A percentile compares a stretch with the other conserved stretches of the same genome.
phyloP scores from a whole-genome alignment of 2,329 filamentous ascomycete genomes.

The Colletotrichum gloeosporioides region DNA sequence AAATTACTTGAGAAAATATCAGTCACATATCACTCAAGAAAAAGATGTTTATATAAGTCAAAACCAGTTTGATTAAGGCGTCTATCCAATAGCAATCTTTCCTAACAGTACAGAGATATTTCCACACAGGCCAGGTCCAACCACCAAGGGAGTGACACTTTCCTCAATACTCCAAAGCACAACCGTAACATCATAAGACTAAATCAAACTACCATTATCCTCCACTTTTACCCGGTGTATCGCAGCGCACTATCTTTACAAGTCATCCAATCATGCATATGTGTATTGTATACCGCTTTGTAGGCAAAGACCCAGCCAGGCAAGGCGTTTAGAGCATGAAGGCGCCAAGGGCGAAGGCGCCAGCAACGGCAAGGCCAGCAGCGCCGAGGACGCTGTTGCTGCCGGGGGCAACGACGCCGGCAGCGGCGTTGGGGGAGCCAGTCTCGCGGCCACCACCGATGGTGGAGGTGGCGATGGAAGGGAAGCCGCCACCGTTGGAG shows the following conservation, averaged over 20 bases:
- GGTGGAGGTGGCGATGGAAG: conserved; percentile 20
- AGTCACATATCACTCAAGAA: neutral
- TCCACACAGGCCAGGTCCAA: neutral
- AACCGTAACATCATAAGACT: conserved; percentile 12
- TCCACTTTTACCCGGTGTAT: conserved; percentile 6
- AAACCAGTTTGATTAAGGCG: neutral
- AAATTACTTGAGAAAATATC: neutral
- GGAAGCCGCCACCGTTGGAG: conserved; percentile 11
- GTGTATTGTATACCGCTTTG: neutral
- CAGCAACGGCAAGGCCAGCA: conserved; percentile 9
- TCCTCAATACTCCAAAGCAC: neutral
- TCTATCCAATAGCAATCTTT: conserved; percentile 11
- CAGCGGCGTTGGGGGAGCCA: conserved; percentile 7
- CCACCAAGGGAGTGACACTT: conserved; percentile 14
- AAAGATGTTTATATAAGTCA: neutral
- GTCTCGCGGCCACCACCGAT: conserved; percentile 12
- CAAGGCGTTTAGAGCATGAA: conserved; percentile 19
- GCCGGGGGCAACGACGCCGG: conserved; percentile 1
- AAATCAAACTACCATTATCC: conserved; percentile 15
- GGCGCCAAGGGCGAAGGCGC: conserved; percentile 16
- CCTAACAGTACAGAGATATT: conserved; percentile 8
- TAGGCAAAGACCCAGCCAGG: neutral
- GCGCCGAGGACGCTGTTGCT: conserved; percentile 15
- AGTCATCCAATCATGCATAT: neutral
- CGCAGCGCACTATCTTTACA: neutral